Evolutionary conservation across 495 filamentous ascomycete species (phyloP), one percentile per base, ranked within the genome.

Genomic region (Lasiosphaeria miniovina): DNA sequence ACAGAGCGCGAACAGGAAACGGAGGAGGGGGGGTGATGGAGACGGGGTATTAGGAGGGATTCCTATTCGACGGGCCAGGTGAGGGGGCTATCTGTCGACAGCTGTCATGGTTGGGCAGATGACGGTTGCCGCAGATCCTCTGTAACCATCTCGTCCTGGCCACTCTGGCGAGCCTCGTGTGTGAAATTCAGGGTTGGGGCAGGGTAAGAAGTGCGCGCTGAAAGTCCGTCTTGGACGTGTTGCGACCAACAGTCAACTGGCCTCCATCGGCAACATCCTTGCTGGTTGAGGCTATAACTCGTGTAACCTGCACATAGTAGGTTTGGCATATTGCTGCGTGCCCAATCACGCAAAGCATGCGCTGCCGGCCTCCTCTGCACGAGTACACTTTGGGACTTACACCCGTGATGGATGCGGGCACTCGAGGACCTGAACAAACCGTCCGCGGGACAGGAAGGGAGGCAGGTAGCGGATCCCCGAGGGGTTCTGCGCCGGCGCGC

Each of bases 201-300:
- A 40, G 33, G 49, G 52, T 54, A 36, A 52, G 34, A 11, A 54
- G 6, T 7, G 35, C 38, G 17, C 10, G n/a, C 36, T 36, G 8
- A 10, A 24, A 24, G 24, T 15, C 33, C 50, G 4, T 41, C 34
- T 38, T 36, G 10, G 24, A 17, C 34, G 14, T n/a, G 6, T 24
- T 35, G 5, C 17, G 4, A 51, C 24, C 9, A 40, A 59, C 32
- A 17, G 54, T 55, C 57, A 61, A 59, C 54, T 49, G 58, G 49
- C 57, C 61, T 35, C 58, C 61, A 50, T 61, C 60, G 57, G 49
- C 62, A 57, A 54, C 49, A 69, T 63, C 67, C 67, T 55, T 70
- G 65, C 40, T 38, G 52, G 24, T 57, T 49, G 58, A 62, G 48
- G 61, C 61, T 66, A 67, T 70, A 70, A 36, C 49, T 61, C 48